phyloP scores from a whole-genome alignment of 2,329 filamentous ascomycete genomes.

The Colletotrichum magnum region DNA sequence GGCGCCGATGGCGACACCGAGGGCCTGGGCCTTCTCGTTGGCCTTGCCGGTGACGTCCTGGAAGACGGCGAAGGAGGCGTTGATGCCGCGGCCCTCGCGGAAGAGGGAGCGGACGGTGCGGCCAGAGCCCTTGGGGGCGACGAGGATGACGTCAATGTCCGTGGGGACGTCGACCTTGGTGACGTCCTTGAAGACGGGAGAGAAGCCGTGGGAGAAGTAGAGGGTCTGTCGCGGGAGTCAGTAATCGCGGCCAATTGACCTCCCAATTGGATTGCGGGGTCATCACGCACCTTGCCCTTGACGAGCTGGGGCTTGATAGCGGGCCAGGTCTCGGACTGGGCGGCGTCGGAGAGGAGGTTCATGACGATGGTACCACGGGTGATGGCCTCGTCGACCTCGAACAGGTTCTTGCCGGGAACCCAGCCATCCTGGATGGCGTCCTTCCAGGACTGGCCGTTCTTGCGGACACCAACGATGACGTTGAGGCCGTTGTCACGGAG shows the following conservation, averaged over 20 bases:
- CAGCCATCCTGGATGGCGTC: constrained; percentile 97
- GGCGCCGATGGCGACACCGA: constrained; percentile 96
- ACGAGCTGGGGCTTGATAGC: constrained; percentile 97
- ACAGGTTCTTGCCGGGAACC: constrained; percentile 98
- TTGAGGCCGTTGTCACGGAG: constrained; percentile 99
- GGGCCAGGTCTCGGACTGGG: constrained; percentile 99
- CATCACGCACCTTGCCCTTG: constrained; percentile 89
- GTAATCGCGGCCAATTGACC: constrained; percentile 23
- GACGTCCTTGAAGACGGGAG: constrained; percentile 98
- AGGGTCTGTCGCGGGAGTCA: constrained; percentile 77
- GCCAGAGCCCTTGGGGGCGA: constrained; percentile 98
- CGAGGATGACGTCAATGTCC: constrained; percentile 99
- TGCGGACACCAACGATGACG: constrained; percentile 98
- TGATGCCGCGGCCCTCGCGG: constrained; percentile 99
- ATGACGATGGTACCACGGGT: constrained; percentile 94
- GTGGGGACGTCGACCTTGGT: constrained; percentile 98
- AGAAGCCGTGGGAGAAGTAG: constrained; percentile 99
- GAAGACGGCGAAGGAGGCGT: constrained; percentile 98
- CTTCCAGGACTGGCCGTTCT: constrained; percentile 98
- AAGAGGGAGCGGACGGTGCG: constrained; percentile 98
- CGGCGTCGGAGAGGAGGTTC: constrained; percentile 98
- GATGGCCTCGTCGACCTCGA: constrained; percentile 98
- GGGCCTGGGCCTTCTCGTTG: constrained; percentile 96
- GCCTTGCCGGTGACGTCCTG: constrained; percentile 99
- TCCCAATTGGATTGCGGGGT: constrained; percentile 9